A percentile compares a stretch with the other conserved stretches of the same genome.
phyloP scores from a whole-genome alignment of 441 rosid genomes.

The Gossypium trilobum region DNA sequence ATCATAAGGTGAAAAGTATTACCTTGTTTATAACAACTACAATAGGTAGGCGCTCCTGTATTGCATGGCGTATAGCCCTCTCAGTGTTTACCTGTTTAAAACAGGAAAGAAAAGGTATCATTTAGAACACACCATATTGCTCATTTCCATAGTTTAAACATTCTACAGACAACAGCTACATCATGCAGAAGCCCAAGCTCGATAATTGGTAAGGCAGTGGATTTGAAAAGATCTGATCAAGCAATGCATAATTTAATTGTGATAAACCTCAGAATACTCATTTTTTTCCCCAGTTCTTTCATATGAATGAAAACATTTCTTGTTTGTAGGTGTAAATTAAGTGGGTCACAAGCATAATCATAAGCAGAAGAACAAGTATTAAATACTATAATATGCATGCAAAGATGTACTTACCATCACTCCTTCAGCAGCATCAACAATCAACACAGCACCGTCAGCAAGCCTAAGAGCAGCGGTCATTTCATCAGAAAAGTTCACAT shows the following conservation, averaged over 20 bases:
- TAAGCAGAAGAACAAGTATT: background rate
- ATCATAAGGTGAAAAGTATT: conserved; percentile 7
- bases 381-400: background rate
- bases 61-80: conserved; percentile 93
- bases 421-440: conserved; percentile 97
- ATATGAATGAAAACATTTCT: background rate
- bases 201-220: background rate
- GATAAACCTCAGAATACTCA: background rate
- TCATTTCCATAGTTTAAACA: conserved; percentile 1
- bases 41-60: conserved; percentile 81
- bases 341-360: background rate
- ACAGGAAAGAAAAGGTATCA: conserved; percentile 7
- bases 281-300: background rate
- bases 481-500: conserved; percentile 90
- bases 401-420: conserved; percentile 36
- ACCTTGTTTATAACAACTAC: conserved; percentile 94
- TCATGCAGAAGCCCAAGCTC: background rate
- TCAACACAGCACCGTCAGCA: conserved; percentile 82
- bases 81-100: conserved; percentile 73
- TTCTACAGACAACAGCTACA: background rate
- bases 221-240: background rate
- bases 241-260: background rate
- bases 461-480: conserved; percentile 94
- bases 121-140: conserved; percentile 7
- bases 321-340: background rate